Base-by-base conservation (phyloP, 352 stramenopile species). In the Phytopythium delawarense region DNA sequence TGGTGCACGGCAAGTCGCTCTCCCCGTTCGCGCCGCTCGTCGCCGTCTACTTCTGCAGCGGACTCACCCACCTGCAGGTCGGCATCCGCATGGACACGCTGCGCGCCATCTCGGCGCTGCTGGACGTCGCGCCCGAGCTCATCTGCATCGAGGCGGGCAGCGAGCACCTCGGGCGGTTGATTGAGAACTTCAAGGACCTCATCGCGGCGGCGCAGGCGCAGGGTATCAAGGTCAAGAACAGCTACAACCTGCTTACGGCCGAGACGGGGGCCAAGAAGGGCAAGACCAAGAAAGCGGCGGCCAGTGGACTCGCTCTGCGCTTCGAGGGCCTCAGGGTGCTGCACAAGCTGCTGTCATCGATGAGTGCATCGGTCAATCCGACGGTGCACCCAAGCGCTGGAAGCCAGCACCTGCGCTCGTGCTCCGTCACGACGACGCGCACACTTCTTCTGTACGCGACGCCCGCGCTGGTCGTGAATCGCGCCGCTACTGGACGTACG, bases 101-200 rank as follows among this genome's bases (percentile, higher is more conserved):
- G 1, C 75, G 74, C 23, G 78, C 78, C n/a, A 94, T 94, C 61
- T 75, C 72, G 4, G 75, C 76, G 25, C 37, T 92, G 21, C 72
- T 94, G 25, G 83, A 92, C 12, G 66, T 76, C 40, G 75, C 72
- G 13, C 80, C 85, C 0, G 74, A 87, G 49, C 62, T 92, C 7
- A 54, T 94, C 20, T 75, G 74, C 32, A 55, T 84, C 42, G 70
- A 87, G 30, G 78, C 78, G 34, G 77, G 76, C 0, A 56, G 73
- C 15, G 81, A 92, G 39, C 72, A 83, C 15, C 63, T 89, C 21
- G 82, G 79, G 0, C 76, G 80, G 8, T 48, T 94, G 46, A 67
- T 94, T 37, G 85, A 94, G 62, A 94, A 92, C 67, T 92, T 94
- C 45, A 71, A 75, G 35, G 83, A 92, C 53, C 67, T 92, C 23